Evolutionary conservation across 805 yeast species (phyloP), one percentile per base, ranked within the genome.

Genomic region (Saturnispora quitensis): DNA sequence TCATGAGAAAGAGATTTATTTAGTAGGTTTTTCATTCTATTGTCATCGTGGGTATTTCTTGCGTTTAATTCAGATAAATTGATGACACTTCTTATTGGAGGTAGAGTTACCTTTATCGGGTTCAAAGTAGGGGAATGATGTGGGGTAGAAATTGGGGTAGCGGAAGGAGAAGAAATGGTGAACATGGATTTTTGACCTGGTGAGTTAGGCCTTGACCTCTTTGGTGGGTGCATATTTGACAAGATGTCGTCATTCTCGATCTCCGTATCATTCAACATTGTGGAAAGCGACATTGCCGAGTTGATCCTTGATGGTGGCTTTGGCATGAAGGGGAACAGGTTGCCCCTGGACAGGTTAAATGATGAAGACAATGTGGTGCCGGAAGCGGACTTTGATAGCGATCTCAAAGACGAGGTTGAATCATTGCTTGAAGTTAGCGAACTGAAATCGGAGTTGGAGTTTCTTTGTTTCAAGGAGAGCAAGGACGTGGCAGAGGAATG

Each of bases 121-220:
- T 56, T 61, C 52, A 69, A 58, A 17, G 62, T 63, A n/a, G 73
- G 73, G 5, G 72, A 68, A 48, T 69, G 72, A 40, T 63, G 43
- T 1, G 73, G 73, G 0, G 72, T 68, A 2, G 64, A 50, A 17
- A 65, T 54, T 22, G 72, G 73, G 3, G 58, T 51, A 15, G 68
- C 70, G 2, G 54, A 49, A 4, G 72, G 71, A 1, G 72, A 65
- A 4, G 67, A 60, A 24, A 68, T 59, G 47, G 62, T 66, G 56
- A 66, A 66, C 24, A 64, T 60, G n/a, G 42, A 45, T 22, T n/a
- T 35, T 34, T 35, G 48, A 15, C 20, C 15, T 22, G 25, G 48
- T 8, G 64, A 58, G 44, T 53, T 57, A 25, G 68, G 67, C 57
- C 75, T 66, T 15, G 75, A 70, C 57, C 62, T 71, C 54, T 71